Percentiles rank a stretch among this genome's conserved stretches.
Evolutionary conservation across 371 early-diverging fungal species (phyloP).

Genomic region (Dinochytrium kinnereticum): DNA sequence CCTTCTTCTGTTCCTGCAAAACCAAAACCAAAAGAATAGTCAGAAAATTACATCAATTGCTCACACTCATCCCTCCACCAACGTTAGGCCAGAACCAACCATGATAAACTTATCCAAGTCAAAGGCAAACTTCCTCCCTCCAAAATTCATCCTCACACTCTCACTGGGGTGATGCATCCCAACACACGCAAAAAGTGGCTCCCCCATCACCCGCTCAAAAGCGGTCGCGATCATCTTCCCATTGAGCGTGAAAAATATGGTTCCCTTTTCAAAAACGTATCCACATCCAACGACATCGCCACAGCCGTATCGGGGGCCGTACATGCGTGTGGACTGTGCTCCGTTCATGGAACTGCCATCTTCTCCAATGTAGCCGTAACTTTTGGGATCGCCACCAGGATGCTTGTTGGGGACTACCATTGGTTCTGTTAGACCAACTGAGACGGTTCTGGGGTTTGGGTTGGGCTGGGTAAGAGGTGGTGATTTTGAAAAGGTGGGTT

Average conservation of each 20-base stretch:
- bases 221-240: slow-evolving; percentile 23
- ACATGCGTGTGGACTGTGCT: neutral
- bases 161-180: slow-evolving; percentile 27
- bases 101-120: slow-evolving; percentile 10
- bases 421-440: neutral
- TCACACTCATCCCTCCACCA: no score
- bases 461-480: no score
- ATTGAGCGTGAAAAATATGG: slow-evolving; percentile 26
- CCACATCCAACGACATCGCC: slow-evolving; percentile 31
- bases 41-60: no score
- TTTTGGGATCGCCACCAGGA: slow-evolving; percentile 17
- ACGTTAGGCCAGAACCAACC: neutral
- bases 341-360: slow-evolving; percentile 12
- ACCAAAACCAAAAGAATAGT: neutral
- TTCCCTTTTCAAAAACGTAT: slow-evolving; percentile 6
- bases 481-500: no score
- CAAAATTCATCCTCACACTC: slow-evolving; percentile 21
- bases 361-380: slow-evolving; percentile 17
- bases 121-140: slow-evolving; percentile 6
- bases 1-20: neutral
- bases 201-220: slow-evolving; percentile 3
- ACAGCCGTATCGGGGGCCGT: slow-evolving; percentile 18
- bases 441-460: slow-evolving; percentile 6
- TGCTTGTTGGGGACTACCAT: slow-evolving; percentile 7
- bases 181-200: slow-evolving; percentile 16